Conservation (phyloP, 177 flowering plant genomes). For the Vitis hybrid region DNA sequence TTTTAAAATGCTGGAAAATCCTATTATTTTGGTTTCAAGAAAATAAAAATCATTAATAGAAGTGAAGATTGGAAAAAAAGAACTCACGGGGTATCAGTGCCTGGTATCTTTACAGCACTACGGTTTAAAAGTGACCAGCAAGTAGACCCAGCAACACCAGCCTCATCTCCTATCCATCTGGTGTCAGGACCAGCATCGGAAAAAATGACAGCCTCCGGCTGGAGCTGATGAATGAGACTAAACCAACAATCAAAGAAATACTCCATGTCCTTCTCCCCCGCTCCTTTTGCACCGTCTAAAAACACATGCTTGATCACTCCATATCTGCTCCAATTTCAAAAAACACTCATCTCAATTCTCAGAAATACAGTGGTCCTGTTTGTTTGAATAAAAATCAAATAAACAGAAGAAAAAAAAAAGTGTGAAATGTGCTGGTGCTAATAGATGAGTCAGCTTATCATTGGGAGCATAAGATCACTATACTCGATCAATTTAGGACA, state of each 20-base stretch:
- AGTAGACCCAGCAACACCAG: constrained; percentile 74
- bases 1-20: too few relatives aligned
- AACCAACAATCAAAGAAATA: constrained; percentile 91
- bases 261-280: constrained; percentile 88
- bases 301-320: constrained; percentile 80
- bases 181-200: constrained; percentile 97
- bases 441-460: too few relatives aligned
- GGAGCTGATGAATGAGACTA: constrained; percentile 80
- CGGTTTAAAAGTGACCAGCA: constrained; percentile 91
- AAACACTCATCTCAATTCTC: too few relatives aligned
- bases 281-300: constrained; percentile 95
- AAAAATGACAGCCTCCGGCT: constrained; percentile 82
- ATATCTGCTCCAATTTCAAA: constrained; percentile 54
- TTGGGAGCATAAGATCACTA: too few relatives aligned
- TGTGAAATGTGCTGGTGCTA: too few relatives aligned
- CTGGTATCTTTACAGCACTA: constrained; percentile 46
- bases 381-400: too few relatives aligned
- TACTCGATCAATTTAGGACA: too few relatives aligned
- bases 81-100: constrained; percentile 61
- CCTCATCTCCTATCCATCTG: constrained; percentile 95
- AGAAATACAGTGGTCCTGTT: too few relatives aligned
- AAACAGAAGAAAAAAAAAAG: too few relatives aligned
- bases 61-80: not conserved
- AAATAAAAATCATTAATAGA: not conserved
- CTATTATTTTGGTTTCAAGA: not conserved